Evolutionary conservation across 208 protist species (phyloP).

Genomic region (Acanthamoeba sp.): DNA sequence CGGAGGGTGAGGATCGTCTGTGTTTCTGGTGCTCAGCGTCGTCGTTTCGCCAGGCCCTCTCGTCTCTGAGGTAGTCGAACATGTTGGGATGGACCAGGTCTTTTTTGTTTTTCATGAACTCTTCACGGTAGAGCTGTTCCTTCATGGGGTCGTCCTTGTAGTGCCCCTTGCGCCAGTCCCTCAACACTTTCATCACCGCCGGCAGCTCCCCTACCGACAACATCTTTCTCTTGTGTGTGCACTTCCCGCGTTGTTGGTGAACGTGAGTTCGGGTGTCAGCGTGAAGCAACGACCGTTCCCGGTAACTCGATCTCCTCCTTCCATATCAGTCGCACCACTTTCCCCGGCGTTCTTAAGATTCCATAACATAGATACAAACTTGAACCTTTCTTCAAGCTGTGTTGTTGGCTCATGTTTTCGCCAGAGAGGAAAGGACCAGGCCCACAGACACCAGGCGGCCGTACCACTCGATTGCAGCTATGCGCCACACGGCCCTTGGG

Average conservation of each 20-base stretch:
- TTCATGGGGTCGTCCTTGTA: slow-evolving; percentile 47
- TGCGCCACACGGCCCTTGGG: no score
- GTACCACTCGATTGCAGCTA: no score
- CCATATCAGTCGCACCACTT: no score
- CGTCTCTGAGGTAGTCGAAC: slow-evolving; percentile 33
- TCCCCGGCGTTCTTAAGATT: no score
- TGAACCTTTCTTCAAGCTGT: no score
- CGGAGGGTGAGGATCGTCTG: not conserved
- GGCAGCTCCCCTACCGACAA: not conserved
- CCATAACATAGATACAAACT: no score
- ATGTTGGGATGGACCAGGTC: slow-evolving; percentile 18
- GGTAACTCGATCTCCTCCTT: no score
- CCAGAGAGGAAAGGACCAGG: no score
- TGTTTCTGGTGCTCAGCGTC: not conserved
- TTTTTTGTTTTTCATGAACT: slow-evolving; percentile 25
- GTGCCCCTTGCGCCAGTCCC: slow-evolving; percentile 25
- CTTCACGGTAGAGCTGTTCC: slow-evolving; percentile 44
- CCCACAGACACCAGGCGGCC: no score
- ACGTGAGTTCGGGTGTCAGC: no score
- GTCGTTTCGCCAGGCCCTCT: slow-evolving; percentile 11
- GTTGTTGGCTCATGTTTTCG: no score
- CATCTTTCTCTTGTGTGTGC: not conserved
- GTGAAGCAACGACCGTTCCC: no score
- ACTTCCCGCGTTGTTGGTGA: not conserved
- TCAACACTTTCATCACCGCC: not conserved